phyloP scores from a whole-genome alignment of 495 filamentous ascomycete species.

The Aspergillus coremiiformis region DNA sequence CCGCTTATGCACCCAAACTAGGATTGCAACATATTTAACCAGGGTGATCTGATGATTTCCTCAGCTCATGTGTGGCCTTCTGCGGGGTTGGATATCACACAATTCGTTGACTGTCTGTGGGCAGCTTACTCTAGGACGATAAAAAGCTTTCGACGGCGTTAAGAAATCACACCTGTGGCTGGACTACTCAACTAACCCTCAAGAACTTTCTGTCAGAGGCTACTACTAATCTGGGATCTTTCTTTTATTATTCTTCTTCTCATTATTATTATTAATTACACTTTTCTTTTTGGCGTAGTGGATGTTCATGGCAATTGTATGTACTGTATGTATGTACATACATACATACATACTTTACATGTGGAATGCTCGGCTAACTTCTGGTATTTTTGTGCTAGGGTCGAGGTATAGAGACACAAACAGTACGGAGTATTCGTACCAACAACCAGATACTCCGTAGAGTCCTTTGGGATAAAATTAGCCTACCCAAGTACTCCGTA shows the following conservation, averaged over 20 bases:
- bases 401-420: neutral
- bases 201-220: neutral
- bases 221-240: too few relatives aligned
- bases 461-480: too few relatives aligned
- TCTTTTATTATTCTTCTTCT: too few relatives aligned
- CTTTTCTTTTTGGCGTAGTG: neutral
- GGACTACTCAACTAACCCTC: neutral
- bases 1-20: neutral
- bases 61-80: neutral
- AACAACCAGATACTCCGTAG: too few relatives aligned
- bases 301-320: too few relatives aligned
- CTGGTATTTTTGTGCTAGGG: neutral
- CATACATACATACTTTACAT: neutral
- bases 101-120: neutral
- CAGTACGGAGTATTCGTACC: too few relatives aligned
- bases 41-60: slow-evolving; percentile 17
- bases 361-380: neutral
- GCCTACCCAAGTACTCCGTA: too few relatives aligned
- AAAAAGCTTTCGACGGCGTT: neutral
- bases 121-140: neutral
- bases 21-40: slow-evolving; percentile 2
- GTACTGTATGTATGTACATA: too few relatives aligned
- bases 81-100: slow-evolving; percentile 10
- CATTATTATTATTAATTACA: neutral
- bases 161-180: neutral